Evolutionary conservation across 2,329 filamentous ascomycete genomes (phyloP).

Genomic region (Fusarium circinatum): DNA sequence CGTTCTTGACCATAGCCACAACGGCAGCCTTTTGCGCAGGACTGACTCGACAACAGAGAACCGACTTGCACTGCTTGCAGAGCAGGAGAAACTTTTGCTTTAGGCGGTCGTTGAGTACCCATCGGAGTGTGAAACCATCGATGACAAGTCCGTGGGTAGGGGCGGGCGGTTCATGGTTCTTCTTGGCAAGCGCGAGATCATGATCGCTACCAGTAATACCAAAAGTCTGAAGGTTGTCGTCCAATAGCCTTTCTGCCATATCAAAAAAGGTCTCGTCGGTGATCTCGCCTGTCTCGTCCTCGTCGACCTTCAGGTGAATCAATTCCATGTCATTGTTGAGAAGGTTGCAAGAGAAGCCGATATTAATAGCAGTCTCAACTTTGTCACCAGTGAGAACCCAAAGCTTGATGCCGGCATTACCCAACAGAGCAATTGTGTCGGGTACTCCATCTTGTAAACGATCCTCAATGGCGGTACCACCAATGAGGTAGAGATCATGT

Average conservation of each 20-base stretch:
- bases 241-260: conserved; percentile 75
- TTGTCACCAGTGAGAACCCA: conserved; percentile 99
- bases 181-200: conserved; percentile 81
- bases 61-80: conserved; percentile 96
- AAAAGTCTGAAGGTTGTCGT: conserved; percentile 78
- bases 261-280: conserved; percentile 62
- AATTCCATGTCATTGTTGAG: conserved; percentile 98
- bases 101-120: conserved; percentile 82
- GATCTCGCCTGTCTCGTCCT: conserved; percentile 68
- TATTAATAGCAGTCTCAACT: conserved; percentile 99
- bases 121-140: conserved; percentile 91
- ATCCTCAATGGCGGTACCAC: conserved; percentile 97
- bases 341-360: conserved; percentile 98
- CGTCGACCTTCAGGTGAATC: conserved; percentile 86
- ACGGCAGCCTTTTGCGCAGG: conserved; percentile 98
- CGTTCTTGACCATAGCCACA: conserved; percentile 93
- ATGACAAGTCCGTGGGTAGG: conserved; percentile 94
- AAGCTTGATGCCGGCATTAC: conserved; percentile 94
- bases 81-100: conserved; percentile 94
- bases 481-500: conserved; percentile 85
- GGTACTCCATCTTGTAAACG: conserved; percentile 96
- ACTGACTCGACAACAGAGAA: conserved; percentile 96
- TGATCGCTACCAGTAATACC: conserved; percentile 84
- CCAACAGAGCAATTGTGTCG: conserved; percentile 91
- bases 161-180: conserved; percentile 85